Conservation (phyloP, 768 basidiomycete genomes). For the Psilocybe cubensis region DNA sequence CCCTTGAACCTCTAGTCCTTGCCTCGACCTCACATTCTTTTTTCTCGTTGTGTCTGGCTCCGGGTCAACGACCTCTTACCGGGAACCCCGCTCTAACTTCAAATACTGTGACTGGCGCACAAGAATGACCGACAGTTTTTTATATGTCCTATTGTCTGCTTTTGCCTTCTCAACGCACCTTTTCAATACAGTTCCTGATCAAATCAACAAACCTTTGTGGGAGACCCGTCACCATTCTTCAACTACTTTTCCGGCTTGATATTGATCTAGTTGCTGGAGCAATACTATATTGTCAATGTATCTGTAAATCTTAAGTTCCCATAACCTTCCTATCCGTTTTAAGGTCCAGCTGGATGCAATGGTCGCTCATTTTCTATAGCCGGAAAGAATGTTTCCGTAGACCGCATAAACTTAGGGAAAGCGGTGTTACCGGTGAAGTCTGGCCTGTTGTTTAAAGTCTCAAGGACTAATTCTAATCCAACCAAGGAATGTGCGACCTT, state of each 20-base stretch:
- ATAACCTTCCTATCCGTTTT: neutral
- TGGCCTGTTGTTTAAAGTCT: too few relatives aligned
- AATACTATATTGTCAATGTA: too few relatives aligned
- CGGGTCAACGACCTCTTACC: neutral
- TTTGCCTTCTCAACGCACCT: neutral
- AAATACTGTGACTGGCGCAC: neutral
- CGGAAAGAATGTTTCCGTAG: too few relatives aligned
- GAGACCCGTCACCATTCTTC: slow-evolving; percentile 5
- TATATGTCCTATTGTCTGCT: neutral
- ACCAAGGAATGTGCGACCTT: neutral
- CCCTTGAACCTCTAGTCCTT: neutral
- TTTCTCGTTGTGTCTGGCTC: neutral
- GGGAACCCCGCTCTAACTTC: neutral
- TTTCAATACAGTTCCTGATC: neutral
- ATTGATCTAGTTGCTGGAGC: slow-evolving; percentile 5
- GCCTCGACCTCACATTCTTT: neutral
- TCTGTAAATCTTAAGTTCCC: neutral
- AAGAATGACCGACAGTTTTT: neutral
- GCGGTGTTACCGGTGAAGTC: too few relatives aligned
- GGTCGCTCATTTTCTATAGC: too few relatives aligned
- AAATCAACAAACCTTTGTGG: neutral
- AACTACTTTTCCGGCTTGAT: slow-evolving; percentile 8
- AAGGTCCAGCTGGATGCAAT: too few relatives aligned
- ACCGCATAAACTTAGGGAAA: too few relatives aligned
- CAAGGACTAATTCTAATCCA: neutral